Evolutionary conservation across 306 rosid genomes (phyloP), one percentile per base, ranked within the genome.

Genomic region (Sicyos baderoa): DNA sequence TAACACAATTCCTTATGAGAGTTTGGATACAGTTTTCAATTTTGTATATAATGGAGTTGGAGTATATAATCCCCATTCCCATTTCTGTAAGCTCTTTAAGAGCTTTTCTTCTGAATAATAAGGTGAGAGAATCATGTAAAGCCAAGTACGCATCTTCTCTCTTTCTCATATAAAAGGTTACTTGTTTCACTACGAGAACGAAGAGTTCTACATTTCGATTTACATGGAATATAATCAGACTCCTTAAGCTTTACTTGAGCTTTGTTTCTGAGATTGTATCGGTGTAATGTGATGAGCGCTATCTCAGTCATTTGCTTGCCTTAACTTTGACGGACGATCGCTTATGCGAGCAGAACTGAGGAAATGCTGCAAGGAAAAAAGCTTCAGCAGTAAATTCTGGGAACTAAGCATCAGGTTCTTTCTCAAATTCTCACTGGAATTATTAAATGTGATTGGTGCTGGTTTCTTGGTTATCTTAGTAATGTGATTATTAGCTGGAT

Each of bases 1-100:
- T 67, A 67, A 23, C 72, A 18, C 14, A 67, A 67, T 67, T 67
- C 72, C 72, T 67, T 48, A 8, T 8, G 55, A 48, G 56, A 48
- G 37, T 23, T 7, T 67, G 40, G 56, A 47, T 47, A 49, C 72
- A 48, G 55, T 48, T 67, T 45, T 67, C 72, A 35, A 21, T 67
- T 21, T 48, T 67, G 72, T 66, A 66, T 14, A 65, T 65, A 65
- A 14, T 45, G 71, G 54, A 40, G 45, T 40, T 32, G 37, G 45
- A 65, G 71, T 66, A 66, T 15, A 67, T 48, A 25, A 25, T 47
- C 23, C 44, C 21, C 54, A 66, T 8, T 59, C 65, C 67, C 67
- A 16, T 21, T 67, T 23, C 71, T 66, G 6, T 66, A 42, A 29
- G 54, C 35, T 64, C 53, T 19, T 64, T 64, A 12, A 64, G 11